Base-by-base conservation (phyloP, 306 rosid species). In the Chamaecrista fasciculata region DNA sequence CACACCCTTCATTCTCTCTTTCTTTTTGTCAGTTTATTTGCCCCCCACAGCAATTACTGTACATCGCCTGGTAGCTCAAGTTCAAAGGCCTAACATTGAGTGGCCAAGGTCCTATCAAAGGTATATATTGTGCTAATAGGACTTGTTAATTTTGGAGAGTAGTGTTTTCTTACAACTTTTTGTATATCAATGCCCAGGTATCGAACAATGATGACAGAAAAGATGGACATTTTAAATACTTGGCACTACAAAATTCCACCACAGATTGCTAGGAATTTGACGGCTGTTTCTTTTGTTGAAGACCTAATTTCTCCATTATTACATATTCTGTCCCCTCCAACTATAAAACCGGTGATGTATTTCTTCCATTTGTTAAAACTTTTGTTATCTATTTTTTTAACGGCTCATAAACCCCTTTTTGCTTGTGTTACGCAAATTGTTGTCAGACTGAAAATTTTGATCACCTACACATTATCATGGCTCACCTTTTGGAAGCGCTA, bases 51-150 rank as follows among this genome's bases (percentile, higher is more conserved):
- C 88, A 60, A 78, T 93, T 52, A 66, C 73, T 33, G 77, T 93
- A 71, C 96, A 90, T 79, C 79, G 73, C 63, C 50, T 70, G 24
- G 91, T 85, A 71, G 93, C 97, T 78, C 98, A 93, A 93, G 84
- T 90, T 75, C 96, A 90, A 74, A 93, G 78, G 77, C 96, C 97
- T 52, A 90, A 76, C 71, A 88, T 93, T 60, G 91, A 88, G 74
- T 93, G 98, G 98, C 98, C 98, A 40, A 90, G 86, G 84, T 85
- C 96, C 34, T 71, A 86, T 72, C 87, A 81, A 42, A 93, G 97
- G 98, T 90, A 83, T 70, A 65, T 39, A 47, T 33, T 50, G 61
- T 31, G 72, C 79, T 75, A 21, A 50, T 71, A 14, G 64, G 52
- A 52, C 67, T 62, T 75, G 47, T 66, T 49, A 71, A 68, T 72